Evolutionary conservation across 257 asterid species (phyloP), one percentile per base, ranked within the genome.

Genomic region (Nicotiana tabacum): DNA sequence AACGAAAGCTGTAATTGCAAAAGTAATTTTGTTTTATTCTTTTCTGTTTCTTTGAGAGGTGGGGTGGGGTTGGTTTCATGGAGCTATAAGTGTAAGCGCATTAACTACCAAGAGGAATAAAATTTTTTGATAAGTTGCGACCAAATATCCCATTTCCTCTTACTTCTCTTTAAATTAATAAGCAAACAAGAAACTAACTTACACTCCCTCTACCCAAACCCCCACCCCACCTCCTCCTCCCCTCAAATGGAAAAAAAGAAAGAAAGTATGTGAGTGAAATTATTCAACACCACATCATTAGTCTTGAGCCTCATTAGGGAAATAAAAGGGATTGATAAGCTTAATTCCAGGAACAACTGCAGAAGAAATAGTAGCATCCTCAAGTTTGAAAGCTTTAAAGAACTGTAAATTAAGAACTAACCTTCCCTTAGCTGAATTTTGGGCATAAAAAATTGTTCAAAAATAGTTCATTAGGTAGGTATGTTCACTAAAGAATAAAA

Each of bases 291-390:
- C n/a, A 12, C 58, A 46, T 43, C 61, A 72, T 72, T 35, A 46
- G 61, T 24, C 78, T 46, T 72, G 61, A 46, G 60, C 37, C 60
- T 46, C 61, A 24, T 12, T 56, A 72, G 61, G 35, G 21, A 72
- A 72, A 72, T 46, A n/a, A 37, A 72, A 72, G 37, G 60, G 79
- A 72, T 70, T 24, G 79, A 72, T 46, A 46, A 46, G 61, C 61
- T 46, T 72, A 72, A 72, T 46, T 53, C 79, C 13, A 72, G 61
- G 24, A 46, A 72, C 60, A 46, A 46, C 15, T 72, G 61, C 61
- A 13, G 51, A 24, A 21, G 79, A 72, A 70, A 43, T 21, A 3
- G 78, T 46, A 46, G 79, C 79, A 46, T 72, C 61, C 60, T 72
- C 79, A 1, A 12, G 39, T 24, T 72, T 46, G 29, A 51, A 51